Base-by-base conservation (phyloP, 2,329 filamentous ascomycete species). In the Pochonia chlamydosporia region DNA sequence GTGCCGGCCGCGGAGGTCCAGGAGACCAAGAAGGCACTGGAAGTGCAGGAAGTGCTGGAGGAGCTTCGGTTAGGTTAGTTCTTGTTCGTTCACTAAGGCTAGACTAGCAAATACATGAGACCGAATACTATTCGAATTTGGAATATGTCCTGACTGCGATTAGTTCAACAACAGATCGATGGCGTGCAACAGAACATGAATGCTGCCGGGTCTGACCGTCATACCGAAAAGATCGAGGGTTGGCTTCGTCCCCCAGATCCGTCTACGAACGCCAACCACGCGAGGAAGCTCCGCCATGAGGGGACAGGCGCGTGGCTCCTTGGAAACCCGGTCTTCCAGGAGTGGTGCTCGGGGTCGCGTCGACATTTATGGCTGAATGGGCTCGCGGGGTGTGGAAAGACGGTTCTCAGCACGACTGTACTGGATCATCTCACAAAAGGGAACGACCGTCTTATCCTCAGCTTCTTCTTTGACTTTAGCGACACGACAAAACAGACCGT, bases 401-500 rank as follows among this genome's bases (percentile, higher is more conserved):
- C 56, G 0, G 48, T 59, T 0, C 43, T 59, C 0, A 54, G 46
- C 28, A 43, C 52, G 0, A 55, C 20, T 0, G 31, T 60, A 1
- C 14, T 59, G 0, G 55, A 59, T n/a, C 1, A 56, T 30, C 46
- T 59, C 2, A 5, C 1, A 1, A 18, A 28, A 20, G 25, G 1
- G 0, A 10, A 24, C 3, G 47, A 33, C 10, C 23, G 14, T 1
- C 13, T 25, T 2, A 35, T 44, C 3, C 40, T 58, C 6, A 26
- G 2, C 2, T 55, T 56, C 26, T 59, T 53, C 39, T 60, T 57
- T 23, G 53, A 59, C 41, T 59, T 59, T 23, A 54, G 28, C 14
- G 52, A 61, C 3, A 18, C 9, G 0, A 42, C 3, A 1, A 59
- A 61, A n/a, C 52, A 61, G 25, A 56, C 16, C 1, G 3, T 53